Conservation (phyloP, 257 asterid genomes). For the Solanum appendiculatum region DNA sequence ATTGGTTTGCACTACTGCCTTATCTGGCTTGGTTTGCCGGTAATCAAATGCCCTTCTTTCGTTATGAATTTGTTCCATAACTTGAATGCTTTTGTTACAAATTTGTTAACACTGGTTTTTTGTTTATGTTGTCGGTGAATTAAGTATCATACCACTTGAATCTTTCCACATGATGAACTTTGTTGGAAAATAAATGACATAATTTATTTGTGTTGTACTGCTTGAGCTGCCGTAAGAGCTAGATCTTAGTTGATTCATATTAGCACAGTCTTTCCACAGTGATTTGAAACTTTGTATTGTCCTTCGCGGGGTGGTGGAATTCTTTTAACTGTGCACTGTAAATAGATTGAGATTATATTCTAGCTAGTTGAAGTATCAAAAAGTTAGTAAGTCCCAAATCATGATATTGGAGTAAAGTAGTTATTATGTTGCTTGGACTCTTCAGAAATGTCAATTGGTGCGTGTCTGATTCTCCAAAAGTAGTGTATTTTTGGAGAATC, state of each 20-base stretch:
- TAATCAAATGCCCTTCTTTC: conserved; percentile 6
- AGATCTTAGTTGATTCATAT: background rate
- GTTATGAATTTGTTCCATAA: background rate
- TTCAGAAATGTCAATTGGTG: background rate
- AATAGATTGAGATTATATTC: background rate
- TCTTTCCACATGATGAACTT: background rate
- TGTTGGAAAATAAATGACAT: background rate
- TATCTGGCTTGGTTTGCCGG: conserved; percentile 46
- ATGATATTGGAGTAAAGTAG: background rate
- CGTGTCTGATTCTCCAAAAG: background rate
- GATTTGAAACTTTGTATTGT: background rate
- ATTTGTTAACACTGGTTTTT: background rate
- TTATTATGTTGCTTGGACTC: background rate
- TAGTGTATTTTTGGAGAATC: background rate
- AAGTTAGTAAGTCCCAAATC: background rate
- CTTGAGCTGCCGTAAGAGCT: background rate
- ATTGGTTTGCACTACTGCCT: conserved; percentile 81
- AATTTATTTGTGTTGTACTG: background rate
- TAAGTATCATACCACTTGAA: background rate
- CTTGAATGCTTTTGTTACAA: background rate
- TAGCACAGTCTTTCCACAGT: background rate
- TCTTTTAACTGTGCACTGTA: background rate
- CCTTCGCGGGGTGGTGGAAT: background rate
- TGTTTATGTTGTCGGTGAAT: background rate
- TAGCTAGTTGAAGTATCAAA: background rate